These are phyloP conservation scores for Suillus alpinus DNA, from an alignment of 768 basidiomycete genomes.

Conservation along the genomic window DNA sequence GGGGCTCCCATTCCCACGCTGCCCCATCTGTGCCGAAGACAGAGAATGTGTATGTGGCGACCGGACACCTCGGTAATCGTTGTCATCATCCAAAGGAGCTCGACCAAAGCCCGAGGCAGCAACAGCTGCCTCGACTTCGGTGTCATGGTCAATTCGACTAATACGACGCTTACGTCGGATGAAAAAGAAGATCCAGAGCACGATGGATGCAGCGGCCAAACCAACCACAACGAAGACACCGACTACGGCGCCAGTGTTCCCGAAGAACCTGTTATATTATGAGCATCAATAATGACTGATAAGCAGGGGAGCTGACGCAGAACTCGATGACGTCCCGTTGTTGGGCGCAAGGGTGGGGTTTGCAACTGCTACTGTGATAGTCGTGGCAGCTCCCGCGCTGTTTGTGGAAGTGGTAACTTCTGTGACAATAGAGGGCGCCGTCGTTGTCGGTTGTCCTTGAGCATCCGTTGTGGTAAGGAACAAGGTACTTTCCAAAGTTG, in stretches of 20 bases:
- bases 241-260: conserved; percentile 85
- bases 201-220: conserved; percentile 65
- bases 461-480: conserved; percentile 61
- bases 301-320: conserved; percentile 45
- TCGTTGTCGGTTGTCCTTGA: conserved; percentile 45
- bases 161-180: conserved; percentile 63
- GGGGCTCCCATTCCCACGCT: conserved; percentile 35
- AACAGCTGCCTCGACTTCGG: conserved; percentile 67
- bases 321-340: conserved; percentile 35
- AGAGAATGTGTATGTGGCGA: conserved; percentile 19
- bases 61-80: conserved; percentile 37
- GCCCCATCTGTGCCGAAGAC: conserved; percentile 35
- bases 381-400: conserved; percentile 49
- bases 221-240: conserved; percentile 92
- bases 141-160: conserved; percentile 62
- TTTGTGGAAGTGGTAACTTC: conserved; percentile 52
- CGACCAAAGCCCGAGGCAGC: conserved; percentile 71
- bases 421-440: conserved; percentile 58
- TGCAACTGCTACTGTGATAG: conserved; percentile 60
- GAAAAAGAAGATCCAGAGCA: conserved; percentile 70
- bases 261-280: conserved; percentile 63
- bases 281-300: conserved; percentile 7
- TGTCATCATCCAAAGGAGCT: conserved; percentile 65
- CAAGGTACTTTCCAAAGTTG: conserved; percentile 48
- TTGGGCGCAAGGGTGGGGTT: conserved; percentile 70